A percentile compares a stretch with the other conserved stretches of the same genome.
These are phyloP conservation scores for Babesia caballi DNA, from an alignment of 169 alveolate species.

Conservation along the genomic window DNA sequence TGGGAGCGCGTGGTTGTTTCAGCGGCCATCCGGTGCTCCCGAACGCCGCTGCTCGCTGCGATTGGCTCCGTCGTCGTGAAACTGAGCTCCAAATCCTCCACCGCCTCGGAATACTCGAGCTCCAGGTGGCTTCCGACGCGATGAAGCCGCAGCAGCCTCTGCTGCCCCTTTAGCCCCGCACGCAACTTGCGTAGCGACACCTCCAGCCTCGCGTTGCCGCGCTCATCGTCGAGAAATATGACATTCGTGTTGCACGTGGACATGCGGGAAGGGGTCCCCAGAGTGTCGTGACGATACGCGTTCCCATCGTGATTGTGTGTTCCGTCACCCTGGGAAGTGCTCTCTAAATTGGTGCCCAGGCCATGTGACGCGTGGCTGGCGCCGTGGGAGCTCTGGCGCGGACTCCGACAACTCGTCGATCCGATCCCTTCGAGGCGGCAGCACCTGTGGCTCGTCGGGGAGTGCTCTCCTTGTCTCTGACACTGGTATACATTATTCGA, in stretches of 20 bases:
- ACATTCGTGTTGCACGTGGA: neutral
- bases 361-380: too few species aligned
- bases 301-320: neutral
- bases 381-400: too few species aligned
- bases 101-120: slow-evolving; percentile 36
- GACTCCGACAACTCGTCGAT: too few species aligned
- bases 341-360: too few species aligned
- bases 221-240: neutral
- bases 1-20: too few species aligned
- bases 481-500: too few species aligned
- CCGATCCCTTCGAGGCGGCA: too few species aligned
- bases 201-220: slow-evolving; percentile 6
- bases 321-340: neutral
- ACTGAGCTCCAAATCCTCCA: slow-evolving; percentile 21
- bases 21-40: neutral
- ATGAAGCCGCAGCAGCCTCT: slow-evolving; percentile 19
- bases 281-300: neutral
- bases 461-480: too few species aligned
- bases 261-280: too few species aligned
- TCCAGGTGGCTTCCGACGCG: slow-evolving; percentile 2
- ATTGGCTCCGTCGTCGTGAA: neutral
- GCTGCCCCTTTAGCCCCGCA: slow-evolving; percentile 20
- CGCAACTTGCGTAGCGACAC: slow-evolving; percentile 29
- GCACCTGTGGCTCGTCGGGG: too few species aligned
- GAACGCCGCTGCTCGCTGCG: neutral